Evolutionary conservation across 2,329 filamentous ascomycete species (phyloP).

Genomic region (Dendrostoma leiphaemia): DNA sequence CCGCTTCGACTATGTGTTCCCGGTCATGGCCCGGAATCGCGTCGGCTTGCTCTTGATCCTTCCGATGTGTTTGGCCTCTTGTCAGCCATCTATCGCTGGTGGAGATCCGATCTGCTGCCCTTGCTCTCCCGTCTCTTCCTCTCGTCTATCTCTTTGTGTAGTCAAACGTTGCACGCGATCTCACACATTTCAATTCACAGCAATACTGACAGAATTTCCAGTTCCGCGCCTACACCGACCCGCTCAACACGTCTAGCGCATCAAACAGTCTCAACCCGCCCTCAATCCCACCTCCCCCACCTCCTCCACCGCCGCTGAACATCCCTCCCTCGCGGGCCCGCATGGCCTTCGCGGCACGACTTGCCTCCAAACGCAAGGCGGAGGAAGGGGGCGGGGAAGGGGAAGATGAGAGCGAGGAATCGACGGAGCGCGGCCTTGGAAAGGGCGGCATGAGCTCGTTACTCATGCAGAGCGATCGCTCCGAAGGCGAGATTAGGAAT

Average conservation of each 20-base stretch:
- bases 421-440: slow-evolving; percentile 21
- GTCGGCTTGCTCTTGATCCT: background rate
- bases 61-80: background rate
- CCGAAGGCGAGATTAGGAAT: slow-evolving; percentile 36
- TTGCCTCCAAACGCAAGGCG: slow-evolving; percentile 67
- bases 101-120: background rate
- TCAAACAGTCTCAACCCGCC: slow-evolving; percentile 46
- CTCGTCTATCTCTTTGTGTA: slow-evolving; percentile 4
- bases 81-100: background rate
- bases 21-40: background rate
- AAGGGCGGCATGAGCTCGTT: slow-evolving; percentile 10
- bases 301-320: slow-evolving; percentile 77
- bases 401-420: slow-evolving; percentile 31
- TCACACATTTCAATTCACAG: background rate
- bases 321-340: slow-evolving; percentile 83
- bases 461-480: slow-evolving; percentile 8
- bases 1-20: background rate
- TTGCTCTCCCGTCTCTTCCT: background rate
- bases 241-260: slow-evolving; percentile 43
- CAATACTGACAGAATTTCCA: slow-evolving; percentile 27
- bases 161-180: background rate
- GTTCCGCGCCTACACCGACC: slow-evolving; percentile 61
- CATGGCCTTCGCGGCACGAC: slow-evolving; percentile 82
- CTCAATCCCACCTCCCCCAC: slow-evolving; percentile 57
- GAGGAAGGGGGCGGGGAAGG: slow-evolving; percentile 42